Base-by-base conservation (phyloP, 1,284 basidiomycete genomes). In the Fomitopsis pinicola region DNA sequence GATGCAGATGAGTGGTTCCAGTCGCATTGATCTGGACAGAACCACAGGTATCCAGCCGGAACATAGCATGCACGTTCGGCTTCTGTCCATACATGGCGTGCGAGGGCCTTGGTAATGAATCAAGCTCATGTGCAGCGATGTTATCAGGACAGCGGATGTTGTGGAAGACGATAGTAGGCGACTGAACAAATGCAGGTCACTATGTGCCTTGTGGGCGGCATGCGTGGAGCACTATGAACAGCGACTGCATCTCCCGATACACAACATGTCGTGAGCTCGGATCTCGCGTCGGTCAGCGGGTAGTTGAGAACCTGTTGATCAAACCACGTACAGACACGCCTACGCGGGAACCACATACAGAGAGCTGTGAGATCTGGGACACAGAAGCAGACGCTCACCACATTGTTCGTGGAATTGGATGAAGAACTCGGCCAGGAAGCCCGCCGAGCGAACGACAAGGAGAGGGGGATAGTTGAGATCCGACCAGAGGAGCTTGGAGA, bases 401-500 rank as follows among this genome's bases (percentile, higher is more conserved):
- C 88, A 81, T 70, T 97, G 90, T 70, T 95, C 92, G 64, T 90
- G 85, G 66, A 92, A 89, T 72, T 97, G 95, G 53, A 95, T 87
- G 65, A 85, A 87, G 63, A 97, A 88, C 60, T 92, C 89, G n/a
- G 92, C 92, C 1, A 95, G 77, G 73, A 97, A 95, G 0, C 95
- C 95, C 17, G 92, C 88, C 2, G 89, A 92, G 62, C 89, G 82
- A 33, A 96, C 86, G 12, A 88, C 81, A 10, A 96, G 83, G 57
- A 97, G 80, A 5, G 90, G 83, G 59, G 86, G 91, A 67, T 74
- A 74, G 28, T 76, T 73, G 2, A 77, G 68, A 62, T 86, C 80
- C 22, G 81, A 72, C 92, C 93, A 95, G 22, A 95, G 78, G 5
- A 91, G 70, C 2, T 79, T 71, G 0, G 91, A 81, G 3, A 95